Evolutionary conservation across 2,329 filamentous ascomycete species (phyloP), one percentile per base, ranked within the genome.

Genomic region (Blumeria graminis): DNA sequence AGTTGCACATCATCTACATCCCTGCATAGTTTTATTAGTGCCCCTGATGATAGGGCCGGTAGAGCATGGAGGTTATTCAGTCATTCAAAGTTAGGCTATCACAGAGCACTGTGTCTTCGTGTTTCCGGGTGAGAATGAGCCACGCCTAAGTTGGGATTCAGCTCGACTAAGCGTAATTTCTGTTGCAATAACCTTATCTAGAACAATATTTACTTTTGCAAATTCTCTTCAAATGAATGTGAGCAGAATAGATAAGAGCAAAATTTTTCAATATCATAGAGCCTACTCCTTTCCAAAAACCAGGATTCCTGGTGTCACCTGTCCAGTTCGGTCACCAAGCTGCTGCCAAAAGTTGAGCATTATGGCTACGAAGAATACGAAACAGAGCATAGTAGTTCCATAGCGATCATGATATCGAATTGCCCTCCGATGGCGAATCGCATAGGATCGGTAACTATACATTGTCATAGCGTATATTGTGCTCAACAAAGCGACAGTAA

Each of bases 321-420:
- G 22, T n/a, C 16, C 34, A 38, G 50, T 64, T 58, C 77, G 74
- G 54, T 80, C 76, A 39, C 74, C 76, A n/a, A 86, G 76, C 60
- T 90, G 80, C 63, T 87, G 81, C 4, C 71, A 84, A 72, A 94
- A 93, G 68, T 92, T 94, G 32, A 93, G 67, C 3, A 75, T 71
- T 10, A 95, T 80, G 2, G 88, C 86, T 0, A 76, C 70, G 45
- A 95, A 76, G 56, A 96, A 68, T 2, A 84, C 77, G 8, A 75
- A 64, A 63, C 88, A 94, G 35, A 98, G 74, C 22, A 81, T 70
- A 3, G 76, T 88, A 0, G 92, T 90, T 0, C 92, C 92, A 75
- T 81, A 84, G 62, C 80, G 82, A 68, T 98, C 92, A 68, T 96
- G 92, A 69, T 92, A 98, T 63, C 81, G 83, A 43, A 90, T 87